Conservation (phyloP, 2,329 filamentous ascomycete species). For the Neocatenulostroma microsporum region DNA sequence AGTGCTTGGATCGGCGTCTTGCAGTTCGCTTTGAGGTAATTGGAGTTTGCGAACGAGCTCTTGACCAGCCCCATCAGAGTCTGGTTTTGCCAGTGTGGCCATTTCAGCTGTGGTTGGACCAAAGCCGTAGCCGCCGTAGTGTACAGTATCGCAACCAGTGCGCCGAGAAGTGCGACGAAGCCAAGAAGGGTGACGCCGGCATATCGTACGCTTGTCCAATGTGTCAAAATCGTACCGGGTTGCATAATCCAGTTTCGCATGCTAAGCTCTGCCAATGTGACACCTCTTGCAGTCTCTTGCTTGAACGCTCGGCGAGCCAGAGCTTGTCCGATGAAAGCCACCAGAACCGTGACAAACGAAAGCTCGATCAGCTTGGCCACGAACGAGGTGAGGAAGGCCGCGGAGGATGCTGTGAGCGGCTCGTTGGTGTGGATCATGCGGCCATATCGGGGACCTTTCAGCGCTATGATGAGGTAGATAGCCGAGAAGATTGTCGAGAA, state of each 20-base stretch:
- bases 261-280: conserved; percentile 67
- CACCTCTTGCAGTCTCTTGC: conserved; percentile 45
- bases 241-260: conserved; percentile 62
- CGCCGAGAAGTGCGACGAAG: conserved; percentile 54
- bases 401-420: conserved; percentile 52
- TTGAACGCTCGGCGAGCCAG: conserved; percentile 62
- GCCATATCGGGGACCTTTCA: conserved; percentile 57
- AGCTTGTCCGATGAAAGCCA: conserved; percentile 66
- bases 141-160: conserved; percentile 62
- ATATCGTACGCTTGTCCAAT: conserved; percentile 57
- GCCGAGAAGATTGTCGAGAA: conserved; percentile 59
- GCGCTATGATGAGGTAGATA: conserved; percentile 57
- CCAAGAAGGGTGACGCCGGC: conserved; percentile 59
- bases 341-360: conserved; percentile 69
- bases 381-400: conserved; percentile 59
- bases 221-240: conserved; percentile 59
- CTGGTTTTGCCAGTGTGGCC: conserved; percentile 44
- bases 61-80: conserved; percentile 51
- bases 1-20: conserved; percentile 49
- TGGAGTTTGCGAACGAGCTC: conserved; percentile 56
- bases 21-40: conserved; percentile 51
- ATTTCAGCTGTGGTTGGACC: conserved; percentile 63
- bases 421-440: conserved; percentile 46
- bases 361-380: conserved; percentile 71
- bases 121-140: conserved; percentile 69